These are phyloP conservation scores for Neonectria ditissima DNA, from an alignment of 2,329 filamentous ascomycete genomes.

Conservation along the genomic window DNA sequence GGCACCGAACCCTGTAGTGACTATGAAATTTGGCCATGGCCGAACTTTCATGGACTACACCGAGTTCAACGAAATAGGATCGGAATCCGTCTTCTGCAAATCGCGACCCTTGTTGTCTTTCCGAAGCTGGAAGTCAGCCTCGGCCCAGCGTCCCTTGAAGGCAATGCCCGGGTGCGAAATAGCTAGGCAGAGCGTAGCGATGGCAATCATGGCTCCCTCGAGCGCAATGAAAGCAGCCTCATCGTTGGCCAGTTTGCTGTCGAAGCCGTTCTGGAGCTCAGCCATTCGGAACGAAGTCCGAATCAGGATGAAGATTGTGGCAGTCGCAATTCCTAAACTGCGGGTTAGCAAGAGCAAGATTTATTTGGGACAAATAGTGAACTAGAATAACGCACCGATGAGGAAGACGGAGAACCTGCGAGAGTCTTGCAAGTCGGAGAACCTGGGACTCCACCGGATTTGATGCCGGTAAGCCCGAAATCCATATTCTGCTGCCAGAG, in stretches of 20 bases:
- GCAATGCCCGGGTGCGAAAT: slow-evolving; percentile 29
- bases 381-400: slow-evolving; percentile 51
- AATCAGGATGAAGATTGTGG: slow-evolving; percentile 33
- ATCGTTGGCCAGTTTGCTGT: slow-evolving; percentile 28
- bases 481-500: slow-evolving; percentile 17
- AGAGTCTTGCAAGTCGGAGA: slow-evolving; percentile 23
- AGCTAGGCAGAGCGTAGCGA: slow-evolving; percentile 8
- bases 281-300: slow-evolving; percentile 32
- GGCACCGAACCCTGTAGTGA: neutral
- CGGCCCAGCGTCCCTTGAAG: slow-evolving; percentile 30
- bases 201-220: slow-evolving; percentile 29
- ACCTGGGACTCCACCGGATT: slow-evolving; percentile 28
- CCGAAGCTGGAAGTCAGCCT: slow-evolving; percentile 36
- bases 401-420: slow-evolving; percentile 30
- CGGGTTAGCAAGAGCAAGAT: slow-evolving; percentile 79
- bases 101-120: slow-evolving; percentile 1
- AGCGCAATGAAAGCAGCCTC: slow-evolving; percentile 30
- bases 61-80: neutral
- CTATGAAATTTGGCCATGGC: neutral
- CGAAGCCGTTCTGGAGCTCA: slow-evolving; percentile 25
- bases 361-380: slow-evolving; percentile 76
- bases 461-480: slow-evolving; percentile 17
- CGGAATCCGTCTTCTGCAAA: slow-evolving; percentile 17
- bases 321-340: slow-evolving; percentile 13
- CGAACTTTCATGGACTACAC: neutral